These are phyloP conservation scores for Aureobasidium sp. DNA, from an alignment of 2,329 filamentous ascomycete genomes.

Conservation along the genomic window DNA sequence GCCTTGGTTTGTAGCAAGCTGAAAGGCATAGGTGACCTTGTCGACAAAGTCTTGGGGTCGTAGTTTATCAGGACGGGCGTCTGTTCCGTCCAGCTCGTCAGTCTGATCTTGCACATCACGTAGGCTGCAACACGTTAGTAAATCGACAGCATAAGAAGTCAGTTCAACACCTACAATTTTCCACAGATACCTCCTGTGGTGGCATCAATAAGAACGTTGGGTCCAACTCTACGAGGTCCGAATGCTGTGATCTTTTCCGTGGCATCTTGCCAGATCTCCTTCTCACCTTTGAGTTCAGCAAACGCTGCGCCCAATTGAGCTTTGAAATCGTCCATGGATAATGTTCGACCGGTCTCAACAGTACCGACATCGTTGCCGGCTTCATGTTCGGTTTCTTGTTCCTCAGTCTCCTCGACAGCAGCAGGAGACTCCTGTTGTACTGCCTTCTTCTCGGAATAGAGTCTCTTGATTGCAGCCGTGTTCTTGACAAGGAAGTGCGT, in stretches of 20 bases:
- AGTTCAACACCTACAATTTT: constrained; percentile 53
- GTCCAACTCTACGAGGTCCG: constrained; percentile 74
- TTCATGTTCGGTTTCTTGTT: constrained; percentile 31
- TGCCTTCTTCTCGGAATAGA: constrained; percentile 65
- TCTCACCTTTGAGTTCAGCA: constrained; percentile 63
- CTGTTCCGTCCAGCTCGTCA: constrained; percentile 26
- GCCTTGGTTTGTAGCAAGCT: constrained; percentile 80
- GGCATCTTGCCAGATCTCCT: constrained; percentile 68
- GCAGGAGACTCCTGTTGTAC: constrained; percentile 32
- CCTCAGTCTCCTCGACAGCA: constrained; percentile 32
- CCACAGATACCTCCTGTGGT: constrained; percentile 66
- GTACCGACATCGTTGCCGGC: constrained; percentile 40
- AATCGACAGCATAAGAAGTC: background rate
- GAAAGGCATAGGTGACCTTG: constrained; percentile 90
- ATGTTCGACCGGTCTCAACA: constrained; percentile 45
- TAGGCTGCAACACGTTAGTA: background rate
- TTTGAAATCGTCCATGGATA: constrained; percentile 72
- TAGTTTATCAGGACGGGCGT: constrained; percentile 46
- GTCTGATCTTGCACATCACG: constrained; percentile 26
- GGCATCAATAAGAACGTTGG: constrained; percentile 81
- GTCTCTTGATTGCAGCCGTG: constrained; percentile 64
- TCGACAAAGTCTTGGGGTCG: constrained; percentile 61
- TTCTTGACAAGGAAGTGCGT: constrained; percentile 84
- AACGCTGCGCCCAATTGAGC: constrained; percentile 62
- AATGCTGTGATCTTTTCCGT: constrained; percentile 84